Conservation (phyloP, 75 land plant genomes). For the Pinus albicaulis region DNA sequence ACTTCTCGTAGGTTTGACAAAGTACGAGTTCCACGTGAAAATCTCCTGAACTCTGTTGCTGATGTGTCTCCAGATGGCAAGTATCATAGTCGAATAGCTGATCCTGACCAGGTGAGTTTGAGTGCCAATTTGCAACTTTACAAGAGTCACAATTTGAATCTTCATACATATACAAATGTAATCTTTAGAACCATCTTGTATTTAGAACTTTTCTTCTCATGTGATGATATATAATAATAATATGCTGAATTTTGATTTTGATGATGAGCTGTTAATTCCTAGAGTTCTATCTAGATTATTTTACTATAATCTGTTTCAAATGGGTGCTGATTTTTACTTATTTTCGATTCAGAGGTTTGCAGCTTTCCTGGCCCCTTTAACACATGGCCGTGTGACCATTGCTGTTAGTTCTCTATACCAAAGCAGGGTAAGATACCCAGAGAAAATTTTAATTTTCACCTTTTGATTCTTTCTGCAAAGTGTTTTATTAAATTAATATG, state of each 20-base stretch:
- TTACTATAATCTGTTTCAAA: neutral
- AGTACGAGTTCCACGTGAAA: conserved; percentile 84
- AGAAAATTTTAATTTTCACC: neutral
- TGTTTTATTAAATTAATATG: neutral
- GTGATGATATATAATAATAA: neutral
- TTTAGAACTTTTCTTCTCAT: neutral
- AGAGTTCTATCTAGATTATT: neutral
- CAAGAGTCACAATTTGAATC: neutral
- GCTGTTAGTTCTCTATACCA: conserved; percentile 60
- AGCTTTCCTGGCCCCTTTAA: conserved; percentile 89
- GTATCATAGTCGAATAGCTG: conserved; percentile 72
- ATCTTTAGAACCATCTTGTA: too few species aligned
- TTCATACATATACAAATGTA: neutral
- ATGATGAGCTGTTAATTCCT: neutral
- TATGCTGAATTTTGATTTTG: neutral
- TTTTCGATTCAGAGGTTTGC: conserved; percentile 76
- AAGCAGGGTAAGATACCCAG: conserved; percentile 54
- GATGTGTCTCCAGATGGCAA: conserved; percentile 86
- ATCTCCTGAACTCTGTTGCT: conserved; percentile 88
- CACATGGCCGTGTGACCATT: conserved; percentile 86
- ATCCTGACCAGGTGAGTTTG: conserved; percentile 78
- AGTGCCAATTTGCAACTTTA: neutral
- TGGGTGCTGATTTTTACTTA: conserved; percentile 4
- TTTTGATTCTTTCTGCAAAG: neutral
- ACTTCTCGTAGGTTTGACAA: conserved; percentile 76